Evolutionary conservation across 192 early-diverging fungal genomes (phyloP), one percentile per base, ranked within the genome.

Genomic region (Linnemannia schmuckeri): DNA sequence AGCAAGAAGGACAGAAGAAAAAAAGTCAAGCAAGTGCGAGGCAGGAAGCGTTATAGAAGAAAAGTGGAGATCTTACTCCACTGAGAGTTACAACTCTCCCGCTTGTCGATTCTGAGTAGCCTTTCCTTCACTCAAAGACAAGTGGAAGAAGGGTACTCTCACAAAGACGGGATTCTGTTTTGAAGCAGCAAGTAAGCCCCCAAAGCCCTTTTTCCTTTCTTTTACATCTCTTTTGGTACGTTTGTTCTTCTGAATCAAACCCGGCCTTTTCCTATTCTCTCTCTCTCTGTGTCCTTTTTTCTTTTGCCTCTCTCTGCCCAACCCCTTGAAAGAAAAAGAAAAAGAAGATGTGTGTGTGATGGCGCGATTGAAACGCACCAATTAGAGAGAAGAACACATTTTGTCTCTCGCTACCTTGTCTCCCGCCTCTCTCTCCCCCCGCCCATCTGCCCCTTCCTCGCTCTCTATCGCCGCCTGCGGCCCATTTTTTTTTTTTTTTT

Each of bases 331-430:
- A 72, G 55, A 55, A 61, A 37, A 22, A 78, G 18, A 68, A 46
- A 27, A 40, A 46, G n/a, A 68, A 35, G 30, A 35, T 7, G 69
- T 72, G 66, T 63, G 61, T 66, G 61, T 66, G 74, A 37, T 54
- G 35, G 52, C 52, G 74, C 74, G 49, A 57, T 52, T 54, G 35
- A 70, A 57, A 44, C 66, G 82, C 38, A 79, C 82, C 82, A 83
- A 83, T 83, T 15, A 71, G 76, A 78, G 66, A 10, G 12, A 74
- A 70, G 82, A 74, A n/a, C 74, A 35, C 52, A 12, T 33, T 18
- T 35, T 55, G 12, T 2, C 72, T 49, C 46, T 35, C n/a, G 35
- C 9, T 22, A 22, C 41, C 70, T 70, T n/a, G n/a, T n/a, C 49
- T 22, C 18, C 47, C 13, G 47, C 47, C 47, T 44, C 42, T 41